phyloP scores from a whole-genome alignment of 2,329 filamentous ascomycete genomes.

The Phialophora tarda region DNA sequence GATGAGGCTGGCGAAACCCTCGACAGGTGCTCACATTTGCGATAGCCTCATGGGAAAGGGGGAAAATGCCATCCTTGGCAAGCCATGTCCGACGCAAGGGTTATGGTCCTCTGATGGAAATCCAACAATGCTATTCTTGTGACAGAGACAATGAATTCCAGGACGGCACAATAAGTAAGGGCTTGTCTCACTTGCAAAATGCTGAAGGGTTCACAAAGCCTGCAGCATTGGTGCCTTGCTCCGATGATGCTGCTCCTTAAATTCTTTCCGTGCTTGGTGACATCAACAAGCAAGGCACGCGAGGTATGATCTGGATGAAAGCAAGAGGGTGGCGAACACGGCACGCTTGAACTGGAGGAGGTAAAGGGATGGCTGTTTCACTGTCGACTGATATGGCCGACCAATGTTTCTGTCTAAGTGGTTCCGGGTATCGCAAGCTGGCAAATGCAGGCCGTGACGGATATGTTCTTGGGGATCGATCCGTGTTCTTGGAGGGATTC shows the following conservation, averaged over 20 bases:
- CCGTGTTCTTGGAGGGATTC: neutral
- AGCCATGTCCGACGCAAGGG: conserved; percentile 32
- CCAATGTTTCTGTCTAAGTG: neutral
- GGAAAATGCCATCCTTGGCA: conserved; percentile 15
- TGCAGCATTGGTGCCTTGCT: conserved; percentile 5
- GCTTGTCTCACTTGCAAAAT: conserved; percentile 21
- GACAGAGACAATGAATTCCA: conserved; percentile 24
- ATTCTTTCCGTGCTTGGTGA: conserved; percentile 23
- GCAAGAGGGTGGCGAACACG: neutral
- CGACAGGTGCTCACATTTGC: conserved; percentile 7
- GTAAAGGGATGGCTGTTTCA: neutral
- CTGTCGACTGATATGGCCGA: neutral
- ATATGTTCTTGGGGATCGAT: neutral
- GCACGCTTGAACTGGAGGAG: neutral
- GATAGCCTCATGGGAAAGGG: conserved; percentile 12
- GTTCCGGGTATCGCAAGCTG: neutral
- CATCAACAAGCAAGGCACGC: conserved; percentile 15
- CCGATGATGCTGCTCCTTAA: neutral
- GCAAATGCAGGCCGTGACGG: neutral
- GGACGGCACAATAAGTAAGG: conserved; percentile 2
- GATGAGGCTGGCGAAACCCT: conserved; percentile 2
- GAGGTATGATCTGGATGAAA: neutral
- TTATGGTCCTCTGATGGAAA: conserved; percentile 8
- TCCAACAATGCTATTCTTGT: conserved; percentile 20
- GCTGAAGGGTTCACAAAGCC: neutral